Evolutionary conservation across 495 filamentous ascomycete species (phyloP).

Genomic region (Xylaria nigripes): DNA sequence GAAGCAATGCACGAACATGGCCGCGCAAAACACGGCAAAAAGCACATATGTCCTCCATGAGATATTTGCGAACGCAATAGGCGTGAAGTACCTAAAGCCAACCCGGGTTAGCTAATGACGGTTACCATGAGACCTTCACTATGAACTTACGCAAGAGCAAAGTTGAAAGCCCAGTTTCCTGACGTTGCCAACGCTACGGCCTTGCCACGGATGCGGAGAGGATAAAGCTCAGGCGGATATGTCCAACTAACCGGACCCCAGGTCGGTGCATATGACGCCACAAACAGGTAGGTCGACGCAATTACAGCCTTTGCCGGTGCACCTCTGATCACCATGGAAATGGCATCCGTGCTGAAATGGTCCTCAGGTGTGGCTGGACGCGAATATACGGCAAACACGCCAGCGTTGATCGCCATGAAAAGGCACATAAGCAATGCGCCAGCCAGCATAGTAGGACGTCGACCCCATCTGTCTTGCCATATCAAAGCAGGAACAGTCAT

Average conservation of each 20-base stretch:
- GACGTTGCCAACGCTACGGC: slow-evolving; percentile 65
- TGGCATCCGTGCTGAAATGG: slow-evolving; percentile 30
- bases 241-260: slow-evolving; percentile 68
- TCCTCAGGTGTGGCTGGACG: slow-evolving; percentile 29
- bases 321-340: slow-evolving; percentile 46
- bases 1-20: slow-evolving; percentile 66
- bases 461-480: slow-evolving; percentile 53
- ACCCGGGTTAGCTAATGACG: neutral
- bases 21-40: slow-evolving; percentile 67
- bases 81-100: slow-evolving; percentile 54
- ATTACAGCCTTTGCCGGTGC: slow-evolving; percentile 61
- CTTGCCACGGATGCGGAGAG: slow-evolving; percentile 63
- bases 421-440: slow-evolving; percentile 61
- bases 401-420: slow-evolving; percentile 64
- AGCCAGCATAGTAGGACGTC: slow-evolving; percentile 53
- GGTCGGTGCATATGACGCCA: slow-evolving; percentile 67
- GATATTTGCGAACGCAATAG: slow-evolving; percentile 65
- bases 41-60: slow-evolving; percentile 66
- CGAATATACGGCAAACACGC: slow-evolving; percentile 47
- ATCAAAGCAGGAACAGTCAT: slow-evolving; percentile 49
- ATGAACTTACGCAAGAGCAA: slow-evolving; percentile 48
- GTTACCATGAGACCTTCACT: neutral
- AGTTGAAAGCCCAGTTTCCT: slow-evolving; percentile 74
- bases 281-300: slow-evolving; percentile 70
- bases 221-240: slow-evolving; percentile 69